These are phyloP conservation scores for Trapa incisa DNA, from an alignment of 345 rosid genomes.

Conservation along the genomic window DNA sequence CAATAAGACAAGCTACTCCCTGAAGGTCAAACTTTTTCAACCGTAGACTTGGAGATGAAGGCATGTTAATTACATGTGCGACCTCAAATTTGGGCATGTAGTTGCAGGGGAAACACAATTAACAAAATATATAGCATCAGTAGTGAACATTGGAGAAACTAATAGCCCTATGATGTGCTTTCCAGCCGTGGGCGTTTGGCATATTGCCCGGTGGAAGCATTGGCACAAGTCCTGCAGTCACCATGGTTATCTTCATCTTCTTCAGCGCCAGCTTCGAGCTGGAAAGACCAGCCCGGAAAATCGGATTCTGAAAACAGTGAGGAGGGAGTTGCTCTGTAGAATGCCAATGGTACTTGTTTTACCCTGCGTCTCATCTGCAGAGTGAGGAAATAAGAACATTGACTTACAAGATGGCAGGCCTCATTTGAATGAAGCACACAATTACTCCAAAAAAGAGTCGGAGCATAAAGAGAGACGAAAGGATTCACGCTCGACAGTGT, in stretches of 20 bases:
- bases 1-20: no score
- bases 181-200: slow-evolving; percentile 31
- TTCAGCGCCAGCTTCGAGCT: slow-evolving; percentile 14
- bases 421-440: neutral
- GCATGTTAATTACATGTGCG: no score
- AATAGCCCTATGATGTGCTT: slow-evolving; percentile 1
- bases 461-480: neutral
- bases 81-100: neutral
- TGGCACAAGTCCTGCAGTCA: neutral
- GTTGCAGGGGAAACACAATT: neutral
- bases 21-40: no score
- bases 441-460: neutral
- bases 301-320: slow-evolving; percentile 62
- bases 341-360: slow-evolving; percentile 83
- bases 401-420: neutral
- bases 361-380: slow-evolving; percentile 39
- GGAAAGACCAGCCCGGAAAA: slow-evolving; percentile 75
- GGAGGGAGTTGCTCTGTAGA: slow-evolving; percentile 49
- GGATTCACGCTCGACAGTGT: neutral
- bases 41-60: no score
- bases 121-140: neutral
- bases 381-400: neutral
- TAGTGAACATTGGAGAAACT: neutral
- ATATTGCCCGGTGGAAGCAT: neutral
- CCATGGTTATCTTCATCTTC: neutral